Percentiles rank a stretch among this genome's conserved stretches.
These are phyloP conservation scores for Teunomyces cretensis DNA, from an alignment of 805 yeast genomes.

Conservation along the genomic window DNA sequence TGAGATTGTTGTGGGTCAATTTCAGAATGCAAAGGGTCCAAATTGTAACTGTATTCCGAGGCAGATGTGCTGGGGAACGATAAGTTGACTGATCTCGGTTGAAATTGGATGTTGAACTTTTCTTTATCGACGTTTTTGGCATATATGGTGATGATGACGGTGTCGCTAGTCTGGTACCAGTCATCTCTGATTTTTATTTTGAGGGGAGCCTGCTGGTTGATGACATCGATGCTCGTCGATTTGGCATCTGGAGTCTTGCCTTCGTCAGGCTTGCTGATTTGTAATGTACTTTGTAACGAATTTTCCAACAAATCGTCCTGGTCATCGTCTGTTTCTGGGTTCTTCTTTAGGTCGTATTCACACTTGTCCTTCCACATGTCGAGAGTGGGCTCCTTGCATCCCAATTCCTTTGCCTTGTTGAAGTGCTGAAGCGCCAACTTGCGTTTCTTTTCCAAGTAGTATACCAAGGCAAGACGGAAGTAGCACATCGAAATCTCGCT, in stretches of 20 bases:
- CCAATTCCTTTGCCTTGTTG: constrained; percentile 40
- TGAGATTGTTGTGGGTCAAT: constrained; percentile 49
- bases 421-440: constrained; percentile 42
- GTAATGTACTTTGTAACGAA: neutral
- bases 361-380: constrained; percentile 48
- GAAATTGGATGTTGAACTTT: constrained; percentile 40
- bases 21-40: constrained; percentile 52
- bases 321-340: constrained; percentile 10
- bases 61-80: constrained; percentile 49
- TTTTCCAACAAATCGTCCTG: constrained; percentile 2
- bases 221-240: constrained; percentile 30
- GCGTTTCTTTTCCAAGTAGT: constrained; percentile 44
- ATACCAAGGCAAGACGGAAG: constrained; percentile 48
- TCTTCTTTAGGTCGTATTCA: constrained; percentile 28
- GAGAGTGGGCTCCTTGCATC: constrained; percentile 46
- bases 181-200: constrained; percentile 38
- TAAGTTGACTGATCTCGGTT: constrained; percentile 34
- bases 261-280: neutral
- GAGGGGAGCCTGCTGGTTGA: constrained; percentile 41
- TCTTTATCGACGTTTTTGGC: constrained; percentile 62
- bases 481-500: constrained; percentile 47
- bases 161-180: constrained; percentile 60
- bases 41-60: constrained; percentile 56
- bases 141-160: constrained; percentile 67
- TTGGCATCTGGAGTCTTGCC: constrained; percentile 1